Evolutionary conservation across 371 early-diverging fungal genomes (phyloP).

Genomic region (Zopfochytrium polystomum): DNA sequence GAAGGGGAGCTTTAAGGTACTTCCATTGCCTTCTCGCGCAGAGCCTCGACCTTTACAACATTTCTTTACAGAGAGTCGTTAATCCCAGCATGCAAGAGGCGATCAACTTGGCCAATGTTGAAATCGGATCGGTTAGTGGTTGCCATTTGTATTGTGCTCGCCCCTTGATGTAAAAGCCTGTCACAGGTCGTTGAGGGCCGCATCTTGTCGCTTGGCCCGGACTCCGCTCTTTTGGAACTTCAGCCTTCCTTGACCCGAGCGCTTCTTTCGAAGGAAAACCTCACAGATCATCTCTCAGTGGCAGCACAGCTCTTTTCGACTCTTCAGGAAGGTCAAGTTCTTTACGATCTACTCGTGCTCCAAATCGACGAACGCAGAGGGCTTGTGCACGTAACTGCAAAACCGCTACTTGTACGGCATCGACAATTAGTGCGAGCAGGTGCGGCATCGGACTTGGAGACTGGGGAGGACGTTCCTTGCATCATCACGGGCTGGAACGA

Average conservation of each 20-base stretch:
- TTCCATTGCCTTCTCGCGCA: not conserved
- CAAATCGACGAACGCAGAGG: conserved; percentile 45
- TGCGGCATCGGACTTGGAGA: conserved; percentile 2
- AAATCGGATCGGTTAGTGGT: not conserved
- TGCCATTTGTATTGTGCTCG: not conserved
- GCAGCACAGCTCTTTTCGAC: conserved; percentile 43
- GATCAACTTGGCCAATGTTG: not conserved
- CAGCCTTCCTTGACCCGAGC: conserved; percentile 54
- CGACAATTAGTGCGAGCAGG: conserved; percentile 41
- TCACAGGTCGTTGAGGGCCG: conserved; percentile 54
- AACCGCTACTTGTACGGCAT: conserved; percentile 58
- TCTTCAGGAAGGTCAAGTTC: conserved; percentile 43
- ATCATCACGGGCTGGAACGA: conserved; percentile 58
- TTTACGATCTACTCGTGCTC: conserved; percentile 58
- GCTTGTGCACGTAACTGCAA: conserved; percentile 53
- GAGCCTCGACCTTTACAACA: not conserved
- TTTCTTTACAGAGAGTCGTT: not conserved
- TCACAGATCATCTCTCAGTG: conserved; percentile 59
- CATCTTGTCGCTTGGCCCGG: conserved; percentile 48
- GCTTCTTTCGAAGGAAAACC: conserved; percentile 52
- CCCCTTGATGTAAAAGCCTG: conserved; percentile 26
- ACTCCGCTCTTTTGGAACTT: conserved; percentile 52
- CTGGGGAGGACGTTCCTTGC: conserved; percentile 58
- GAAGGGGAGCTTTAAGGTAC: conserved; percentile 48
- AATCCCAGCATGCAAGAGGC: not conserved